Percentiles rank a stretch among this genome's conserved stretches.
phyloP scores from a whole-genome alignment of 371 early-diverging fungal species.

The Mucor saturninus region DNA sequence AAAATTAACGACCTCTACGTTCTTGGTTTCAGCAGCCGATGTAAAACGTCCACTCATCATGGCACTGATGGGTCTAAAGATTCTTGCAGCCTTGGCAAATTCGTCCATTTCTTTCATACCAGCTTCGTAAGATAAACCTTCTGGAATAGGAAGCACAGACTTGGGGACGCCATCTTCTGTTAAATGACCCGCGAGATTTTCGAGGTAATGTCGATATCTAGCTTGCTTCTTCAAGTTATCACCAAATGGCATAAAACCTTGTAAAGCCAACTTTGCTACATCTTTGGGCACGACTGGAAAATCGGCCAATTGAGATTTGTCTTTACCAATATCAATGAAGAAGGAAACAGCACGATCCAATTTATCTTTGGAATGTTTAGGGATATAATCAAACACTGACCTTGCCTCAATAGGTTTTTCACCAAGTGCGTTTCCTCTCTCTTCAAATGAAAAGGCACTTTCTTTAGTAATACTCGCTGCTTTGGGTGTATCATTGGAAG shows the following conservation, averaged over 20 bases:
- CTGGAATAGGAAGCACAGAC: constrained; percentile 44
- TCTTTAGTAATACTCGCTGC: constrained; percentile 12
- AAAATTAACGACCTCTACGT: constrained; percentile 40
- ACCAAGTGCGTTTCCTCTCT: constrained; percentile 69
- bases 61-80: constrained; percentile 76
- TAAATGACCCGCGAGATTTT: constrained; percentile 64
- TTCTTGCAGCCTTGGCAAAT: constrained; percentile 82
- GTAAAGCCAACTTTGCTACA: constrained; percentile 73
- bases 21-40: constrained; percentile 45
- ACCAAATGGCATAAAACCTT: constrained; percentile 89
- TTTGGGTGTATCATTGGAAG: constrained; percentile 2
- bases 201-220: constrained; percentile 77
- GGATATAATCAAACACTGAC: constrained; percentile 79
- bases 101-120: constrained; percentile 75
- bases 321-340: constrained; percentile 30
- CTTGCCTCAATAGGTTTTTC: constrained; percentile 74
- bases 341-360: constrained; percentile 61
- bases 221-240: constrained; percentile 75
- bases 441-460: constrained; percentile 59
- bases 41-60: constrained; percentile 87
- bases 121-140: constrained; percentile 59
- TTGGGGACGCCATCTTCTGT: constrained; percentile 38
- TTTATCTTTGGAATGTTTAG: constrained; percentile 67
- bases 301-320: constrained; percentile 41
- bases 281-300: constrained; percentile 65